Evolutionary conservation across 305 asterid genomes (phyloP), one percentile per base, ranked within the genome.

Genomic region (Andrographis paniculata): DNA sequence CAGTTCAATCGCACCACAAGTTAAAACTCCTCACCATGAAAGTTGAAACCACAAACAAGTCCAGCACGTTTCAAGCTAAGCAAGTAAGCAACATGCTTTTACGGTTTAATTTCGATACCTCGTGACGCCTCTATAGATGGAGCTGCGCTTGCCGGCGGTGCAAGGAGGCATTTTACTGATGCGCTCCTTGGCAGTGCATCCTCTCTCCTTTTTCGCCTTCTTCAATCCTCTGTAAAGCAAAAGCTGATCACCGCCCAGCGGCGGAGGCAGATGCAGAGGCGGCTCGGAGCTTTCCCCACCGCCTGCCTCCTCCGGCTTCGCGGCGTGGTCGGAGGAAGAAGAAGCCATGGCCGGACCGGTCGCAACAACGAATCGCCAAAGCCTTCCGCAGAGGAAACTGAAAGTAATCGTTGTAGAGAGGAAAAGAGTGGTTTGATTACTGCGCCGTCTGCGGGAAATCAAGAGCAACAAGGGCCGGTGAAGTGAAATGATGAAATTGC

Each of bases 81-180:
- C 33, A 28, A n/a, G n/a, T 28, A 28, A 9, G 10, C 1, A 9
- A 28, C 7, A 28, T 28, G 10, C 30, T 3, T 37, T 13, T 1
- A 37, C 15, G n/a, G n/a, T n/a, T n/a, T n/a, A n/a, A n/a, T n/a
- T n/a, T n/a, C n/a, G n/a, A 48, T 73, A 91, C 99, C 99, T 91
- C 39, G 99, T 91, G 55, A 91, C 99, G 47, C 99, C 99, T 10
- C 99, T 82, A 68, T 91, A 91, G 42, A 91, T 78, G 31, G 99
- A 91, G 75, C 95, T 91, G 22, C 99, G 96, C 53, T 91, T 91
- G 44, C 99, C 99, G 58, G 95, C 99, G 27, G 95, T 82, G 65
- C 94, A 84, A 52, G 96, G 99, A 8, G 96, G 94, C 96, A 91
- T 91, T 67, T 81, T 91, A 53, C 99, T 91, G 76, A 91, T 91